These are phyloP conservation scores for Beauveria australis DNA, from an alignment of 2,329 filamentous ascomycete genomes.

Conservation along the genomic window DNA sequence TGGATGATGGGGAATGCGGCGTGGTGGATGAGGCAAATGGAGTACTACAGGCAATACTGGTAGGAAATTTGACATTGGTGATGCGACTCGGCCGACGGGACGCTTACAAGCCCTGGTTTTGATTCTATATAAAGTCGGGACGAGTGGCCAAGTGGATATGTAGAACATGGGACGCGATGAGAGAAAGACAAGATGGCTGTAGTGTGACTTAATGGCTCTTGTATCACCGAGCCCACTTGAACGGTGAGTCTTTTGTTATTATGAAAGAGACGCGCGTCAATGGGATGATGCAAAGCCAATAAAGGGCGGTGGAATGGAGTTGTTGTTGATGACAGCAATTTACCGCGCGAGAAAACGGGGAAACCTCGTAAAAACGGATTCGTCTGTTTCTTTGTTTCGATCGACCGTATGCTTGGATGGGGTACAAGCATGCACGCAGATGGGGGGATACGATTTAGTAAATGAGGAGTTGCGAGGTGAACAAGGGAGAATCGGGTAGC, in stretches of 20 bases:
- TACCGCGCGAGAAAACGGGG: not conserved
- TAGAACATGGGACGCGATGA: not conserved
- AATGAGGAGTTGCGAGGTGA: not conserved
- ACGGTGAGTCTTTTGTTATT: not conserved
- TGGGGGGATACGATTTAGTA: not conserved
- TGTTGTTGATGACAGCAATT: not conserved
- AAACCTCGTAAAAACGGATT: not conserved
- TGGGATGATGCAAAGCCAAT: not conserved
- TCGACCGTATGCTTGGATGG: not conserved
- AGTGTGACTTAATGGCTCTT: no score
- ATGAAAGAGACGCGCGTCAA: not conserved
- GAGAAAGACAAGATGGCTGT: not conserved
- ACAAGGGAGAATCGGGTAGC: not conserved
- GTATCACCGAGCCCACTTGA: not conserved
- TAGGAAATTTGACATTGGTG: no score
- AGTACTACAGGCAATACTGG: no score
- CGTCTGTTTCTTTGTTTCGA: not conserved
- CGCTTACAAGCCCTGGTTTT: no score
- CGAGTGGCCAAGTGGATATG: not conserved
- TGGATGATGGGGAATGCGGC: no score
- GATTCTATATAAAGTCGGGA: no score
- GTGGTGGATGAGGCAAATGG: no score
- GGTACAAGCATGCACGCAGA: not conserved
- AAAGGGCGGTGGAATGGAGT: not conserved
- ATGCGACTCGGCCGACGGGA: no score